Evolutionary conservation across 2,329 filamentous ascomycete species (phyloP).

Genomic region (Tolypocladium paradoxum): DNA sequence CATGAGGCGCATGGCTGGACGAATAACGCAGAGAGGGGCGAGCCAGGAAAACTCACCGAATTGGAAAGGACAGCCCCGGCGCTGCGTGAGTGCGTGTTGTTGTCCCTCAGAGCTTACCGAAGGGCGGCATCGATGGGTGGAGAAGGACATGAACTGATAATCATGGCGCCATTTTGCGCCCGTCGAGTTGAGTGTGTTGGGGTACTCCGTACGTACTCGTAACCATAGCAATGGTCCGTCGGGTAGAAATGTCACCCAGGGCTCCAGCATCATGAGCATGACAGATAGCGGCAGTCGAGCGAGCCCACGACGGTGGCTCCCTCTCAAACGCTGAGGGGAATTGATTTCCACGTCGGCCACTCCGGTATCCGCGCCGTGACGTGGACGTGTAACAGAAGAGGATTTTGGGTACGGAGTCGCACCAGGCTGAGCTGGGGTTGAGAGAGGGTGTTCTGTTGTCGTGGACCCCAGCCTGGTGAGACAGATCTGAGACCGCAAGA

Average conservation of each 20-base stretch:
- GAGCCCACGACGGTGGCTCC: background rate
- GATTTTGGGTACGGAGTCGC: background rate
- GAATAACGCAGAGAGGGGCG: background rate
- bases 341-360: background rate
- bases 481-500: background rate
- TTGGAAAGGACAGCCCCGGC: too few relatives aligned
- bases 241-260: background rate
- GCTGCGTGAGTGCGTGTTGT: background rate
- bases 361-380: background rate
- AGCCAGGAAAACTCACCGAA: background rate
- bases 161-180: background rate
- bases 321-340: background rate
- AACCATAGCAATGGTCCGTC: background rate
- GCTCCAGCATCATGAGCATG: background rate
- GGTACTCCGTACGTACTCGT: too few relatives aligned
- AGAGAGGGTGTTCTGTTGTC: too few relatives aligned
- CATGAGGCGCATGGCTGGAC: background rate
- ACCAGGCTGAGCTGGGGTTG: background rate
- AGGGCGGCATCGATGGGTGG: background rate
- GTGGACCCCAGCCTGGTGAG: background rate
- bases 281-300: background rate
- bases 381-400: background rate
- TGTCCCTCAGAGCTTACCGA: background rate
- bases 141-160: background rate
- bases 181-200: background rate